Conservation (phyloP, 257 asterid species). For the Solanum sitiens region DNA sequence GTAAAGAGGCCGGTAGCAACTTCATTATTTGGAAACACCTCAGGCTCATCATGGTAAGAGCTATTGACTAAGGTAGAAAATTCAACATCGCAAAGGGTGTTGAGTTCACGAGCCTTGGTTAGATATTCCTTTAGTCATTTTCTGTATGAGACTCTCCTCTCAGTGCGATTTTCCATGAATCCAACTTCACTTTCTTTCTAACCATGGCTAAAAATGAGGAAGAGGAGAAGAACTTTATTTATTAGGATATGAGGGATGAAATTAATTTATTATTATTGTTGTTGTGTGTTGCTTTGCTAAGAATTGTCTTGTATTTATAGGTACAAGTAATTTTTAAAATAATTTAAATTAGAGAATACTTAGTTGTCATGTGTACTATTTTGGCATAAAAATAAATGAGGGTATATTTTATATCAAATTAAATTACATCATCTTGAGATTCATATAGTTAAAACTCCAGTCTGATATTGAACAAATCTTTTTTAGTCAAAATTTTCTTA, state of each 20-base stretch:
- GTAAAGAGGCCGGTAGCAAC: fast-evolving
- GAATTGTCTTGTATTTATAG: neutral
- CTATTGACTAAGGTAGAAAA: neutral
- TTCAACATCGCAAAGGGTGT: neutral
- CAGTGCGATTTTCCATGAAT: neutral
- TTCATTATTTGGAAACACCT: neutral
- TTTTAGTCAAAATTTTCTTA: neutral
- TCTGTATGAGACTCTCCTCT: neutral
- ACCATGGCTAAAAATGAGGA: neutral
- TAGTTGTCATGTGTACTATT: no score
- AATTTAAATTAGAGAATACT: neutral
- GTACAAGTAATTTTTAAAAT: no score
- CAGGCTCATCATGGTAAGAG: neutral
- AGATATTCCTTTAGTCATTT: neutral
- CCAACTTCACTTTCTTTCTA: neutral
- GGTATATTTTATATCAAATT: no score
- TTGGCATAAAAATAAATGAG: neutral
- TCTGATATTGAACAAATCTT: neutral
- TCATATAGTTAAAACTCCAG: no score
- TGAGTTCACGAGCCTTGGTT: neutral
- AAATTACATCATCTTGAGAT: neutral
- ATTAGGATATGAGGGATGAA: neutral
- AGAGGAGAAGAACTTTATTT: neutral
- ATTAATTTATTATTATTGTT: neutral
- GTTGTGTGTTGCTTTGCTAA: neutral